Percentiles rank a stretch among this genome's conserved stretches.
These are phyloP conservation scores for Synchytrium microbalum DNA, from an alignment of 371 early-diverging fungal genomes.

Conservation along the genomic window DNA sequence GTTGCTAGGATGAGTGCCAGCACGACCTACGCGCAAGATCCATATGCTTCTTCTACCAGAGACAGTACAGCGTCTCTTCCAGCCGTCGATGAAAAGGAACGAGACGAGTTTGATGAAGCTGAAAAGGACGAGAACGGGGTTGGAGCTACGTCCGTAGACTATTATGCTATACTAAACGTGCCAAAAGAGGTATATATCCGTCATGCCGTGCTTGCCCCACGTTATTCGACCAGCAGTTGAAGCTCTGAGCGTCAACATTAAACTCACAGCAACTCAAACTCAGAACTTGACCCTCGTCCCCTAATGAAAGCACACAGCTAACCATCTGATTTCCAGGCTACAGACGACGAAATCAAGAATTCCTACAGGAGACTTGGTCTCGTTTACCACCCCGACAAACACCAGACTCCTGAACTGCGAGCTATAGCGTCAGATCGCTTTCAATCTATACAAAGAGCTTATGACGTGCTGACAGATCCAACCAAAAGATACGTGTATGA, in stretches of 20 bases:
- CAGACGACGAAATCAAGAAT: conserved; percentile 77
- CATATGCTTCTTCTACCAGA: no score
- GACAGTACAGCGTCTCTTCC: no score
- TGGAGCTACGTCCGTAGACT: no score
- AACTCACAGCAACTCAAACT: no score
- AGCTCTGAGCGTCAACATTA: no score
- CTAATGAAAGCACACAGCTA: not conserved
- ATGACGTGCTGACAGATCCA: conserved; percentile 81
- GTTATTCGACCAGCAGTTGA: no score
- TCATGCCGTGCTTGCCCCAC: conserved; percentile 4
- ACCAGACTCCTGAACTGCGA: conserved; percentile 30
- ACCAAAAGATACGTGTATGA: conserved; percentile 83
- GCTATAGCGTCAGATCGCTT: conserved; percentile 63
- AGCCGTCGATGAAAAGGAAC: no score
- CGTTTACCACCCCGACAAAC: conserved; percentile 87
- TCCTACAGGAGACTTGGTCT: conserved; percentile 73
- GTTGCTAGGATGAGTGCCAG: no score
- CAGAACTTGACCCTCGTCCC: not conserved
- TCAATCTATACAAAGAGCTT: conserved; percentile 75
- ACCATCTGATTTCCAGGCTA: conserved; percentile 43
- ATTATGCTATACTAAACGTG: conserved; percentile 78
- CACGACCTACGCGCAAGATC: no score
- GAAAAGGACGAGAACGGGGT: no score
- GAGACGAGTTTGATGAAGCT: no score
- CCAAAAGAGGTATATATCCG: conserved; percentile 51